Evolutionary conservation across 257 asterid genomes (phyloP).

Genomic region (Misopates orontium): DNA sequence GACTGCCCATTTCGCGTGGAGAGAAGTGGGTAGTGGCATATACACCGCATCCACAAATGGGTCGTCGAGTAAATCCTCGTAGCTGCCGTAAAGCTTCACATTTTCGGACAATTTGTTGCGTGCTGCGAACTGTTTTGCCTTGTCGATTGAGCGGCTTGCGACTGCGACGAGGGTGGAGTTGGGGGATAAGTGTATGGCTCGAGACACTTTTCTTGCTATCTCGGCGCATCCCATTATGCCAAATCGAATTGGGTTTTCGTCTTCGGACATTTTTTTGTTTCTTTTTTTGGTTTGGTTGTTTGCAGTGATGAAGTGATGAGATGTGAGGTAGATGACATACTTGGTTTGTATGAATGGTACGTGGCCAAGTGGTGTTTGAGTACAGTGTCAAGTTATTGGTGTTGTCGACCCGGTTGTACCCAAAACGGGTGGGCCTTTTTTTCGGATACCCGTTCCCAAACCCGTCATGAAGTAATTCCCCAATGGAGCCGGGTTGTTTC

Average conservation of each 20-base stretch:
- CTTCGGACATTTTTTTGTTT: conserved; percentile 39
- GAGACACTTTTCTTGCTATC: conserved; percentile 68
- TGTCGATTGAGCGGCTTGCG: conserved; percentile 68
- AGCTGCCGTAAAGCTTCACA: conserved; percentile 59
- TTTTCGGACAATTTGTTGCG: conserved; percentile 42
- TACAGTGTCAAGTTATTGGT: no score
- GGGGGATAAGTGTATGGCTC: conserved; percentile 62
- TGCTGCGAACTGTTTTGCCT: conserved; percentile 56
- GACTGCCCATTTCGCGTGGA: conserved; percentile 72
- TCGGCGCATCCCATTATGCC: conserved; percentile 83
- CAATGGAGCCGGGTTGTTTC: no score
- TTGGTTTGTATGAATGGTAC: background rate
- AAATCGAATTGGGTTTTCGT: conserved; percentile 49
- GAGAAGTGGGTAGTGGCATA: conserved; percentile 76
- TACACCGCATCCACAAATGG: conserved; percentile 72
- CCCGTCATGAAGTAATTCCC: no score
- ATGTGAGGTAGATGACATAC: background rate
- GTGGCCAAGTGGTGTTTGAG: background rate
- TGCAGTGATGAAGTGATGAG: background rate
- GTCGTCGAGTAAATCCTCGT: conserved; percentile 63
- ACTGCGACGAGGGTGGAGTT: conserved; percentile 57
- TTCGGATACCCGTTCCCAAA: no score
- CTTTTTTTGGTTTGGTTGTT: background rate
- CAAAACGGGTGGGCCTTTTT: no score
- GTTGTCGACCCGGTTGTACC: no score